Evolutionary conservation across 345 rosid species (phyloP).

Genomic region (Eucalyptus cloeziana): DNA sequence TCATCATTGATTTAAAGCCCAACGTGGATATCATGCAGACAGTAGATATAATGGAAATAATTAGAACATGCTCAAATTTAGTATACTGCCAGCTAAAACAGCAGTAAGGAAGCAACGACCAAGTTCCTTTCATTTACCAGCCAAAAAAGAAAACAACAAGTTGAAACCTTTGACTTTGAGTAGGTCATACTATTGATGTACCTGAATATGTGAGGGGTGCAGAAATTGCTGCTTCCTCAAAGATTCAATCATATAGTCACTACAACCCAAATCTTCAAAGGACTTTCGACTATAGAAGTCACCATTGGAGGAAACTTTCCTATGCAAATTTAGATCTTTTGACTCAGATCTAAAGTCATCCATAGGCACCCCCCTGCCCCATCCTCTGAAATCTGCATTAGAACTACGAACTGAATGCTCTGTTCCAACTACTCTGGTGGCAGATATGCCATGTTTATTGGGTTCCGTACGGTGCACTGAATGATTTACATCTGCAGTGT

Average conservation of each 20-base stretch:
- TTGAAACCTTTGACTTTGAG: background rate
- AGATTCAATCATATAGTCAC: conserved; percentile 50
- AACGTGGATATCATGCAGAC: background rate
- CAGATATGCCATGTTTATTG: background rate
- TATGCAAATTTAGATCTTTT: conserved; percentile 2
- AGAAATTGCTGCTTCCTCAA: conserved; percentile 42
- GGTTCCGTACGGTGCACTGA: background rate
- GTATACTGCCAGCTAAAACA: background rate
- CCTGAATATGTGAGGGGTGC: conserved; percentile 86
- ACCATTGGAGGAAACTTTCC: conserved; percentile 8
- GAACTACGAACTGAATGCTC: conserved; percentile 15
- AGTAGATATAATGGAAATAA: background rate
- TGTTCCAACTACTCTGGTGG: conserved; percentile 3
- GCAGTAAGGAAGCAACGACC: background rate
- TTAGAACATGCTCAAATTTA: background rate
- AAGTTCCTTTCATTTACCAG: background rate
- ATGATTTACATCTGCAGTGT: background rate
- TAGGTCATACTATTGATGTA: background rate
- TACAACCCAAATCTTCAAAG: conserved; percentile 69
- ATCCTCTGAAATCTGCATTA: conserved; percentile 34
- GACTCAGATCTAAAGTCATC: conserved; percentile 5
- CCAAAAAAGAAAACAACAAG: background rate
- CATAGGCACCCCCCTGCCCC: conserved; percentile 28
- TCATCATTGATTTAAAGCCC: background rate
- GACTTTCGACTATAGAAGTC: conserved; percentile 69